These are phyloP conservation scores for Blastomyces gilchristii DNA, from an alignment of 2,329 filamentous ascomycete species.

Conservation along the genomic window DNA sequence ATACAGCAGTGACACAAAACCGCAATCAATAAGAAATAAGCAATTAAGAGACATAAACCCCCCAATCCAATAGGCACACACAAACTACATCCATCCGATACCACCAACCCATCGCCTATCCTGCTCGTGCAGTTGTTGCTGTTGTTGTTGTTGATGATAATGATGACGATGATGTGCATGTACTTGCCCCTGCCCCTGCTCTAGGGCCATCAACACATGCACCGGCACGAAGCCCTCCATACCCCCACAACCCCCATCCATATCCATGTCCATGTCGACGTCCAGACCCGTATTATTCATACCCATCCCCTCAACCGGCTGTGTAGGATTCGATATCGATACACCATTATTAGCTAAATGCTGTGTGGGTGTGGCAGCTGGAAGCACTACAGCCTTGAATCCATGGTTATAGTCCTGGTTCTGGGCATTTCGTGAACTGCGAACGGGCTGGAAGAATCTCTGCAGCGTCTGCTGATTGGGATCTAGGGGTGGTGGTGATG, in stretches of 20 bases:
- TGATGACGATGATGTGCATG: not conserved
- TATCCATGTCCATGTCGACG: conserved; percentile 21
- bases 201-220: not conserved
- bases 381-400: not conserved
- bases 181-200: not conserved
- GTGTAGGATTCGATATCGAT: not conserved
- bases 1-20: not conserved
- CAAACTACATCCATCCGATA: conserved; percentile 25
- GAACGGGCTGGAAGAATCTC: conserved; percentile 30
- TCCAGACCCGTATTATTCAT: conserved; percentile 26
- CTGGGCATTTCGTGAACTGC: conserved; percentile 13
- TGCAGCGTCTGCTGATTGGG: conserved; percentile 33
- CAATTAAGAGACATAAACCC: not conserved
- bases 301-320: conserved; percentile 12
- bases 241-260: conserved; percentile 17
- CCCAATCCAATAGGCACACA: not conserved
- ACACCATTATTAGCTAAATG: not conserved
- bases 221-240: not conserved
- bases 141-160: not conserved
- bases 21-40: not conserved
- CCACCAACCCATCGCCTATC: conserved; percentile 22
- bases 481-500: conserved; percentile 23
- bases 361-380: not conserved
- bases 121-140: not conserved
- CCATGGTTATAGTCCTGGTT: not conserved